Base-by-base conservation (phyloP, 441 rosid species). In the Brassica hybrid region DNA sequence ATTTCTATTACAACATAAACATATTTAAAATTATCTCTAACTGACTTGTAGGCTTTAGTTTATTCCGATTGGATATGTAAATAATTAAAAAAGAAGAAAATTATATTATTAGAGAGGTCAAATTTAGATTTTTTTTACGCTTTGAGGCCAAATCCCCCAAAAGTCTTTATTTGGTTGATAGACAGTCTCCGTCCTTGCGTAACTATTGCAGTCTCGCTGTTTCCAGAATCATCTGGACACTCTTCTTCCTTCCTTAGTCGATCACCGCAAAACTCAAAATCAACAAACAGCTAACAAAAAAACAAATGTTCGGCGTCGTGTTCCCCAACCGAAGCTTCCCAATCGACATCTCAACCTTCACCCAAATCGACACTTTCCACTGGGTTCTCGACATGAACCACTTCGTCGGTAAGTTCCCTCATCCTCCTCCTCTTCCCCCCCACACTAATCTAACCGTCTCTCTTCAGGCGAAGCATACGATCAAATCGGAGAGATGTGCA, bases 361-460 rank as follows among this genome's bases (percentile, higher is more conserved):
- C 89, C 71, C 99, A 95, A 83, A 91, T 95, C 83, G 98, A 90
- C 74, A 91, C 94, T 34, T 85, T 88, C 78, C 97, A 95, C 65
- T 95, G 98, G 99, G 76, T 95, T 21, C 98, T 95, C 67, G 98
- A 95, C 87, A 95, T 93, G 98, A 95, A 91, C 85, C 87, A 88
- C 66, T 93, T 94, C 83, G 98, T 95, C 21, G 98, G 97, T 90
- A 84, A 77, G 69, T 70, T 18, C 9, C 4, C 30, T 23, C 34
- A 1, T 43, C 54, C 0, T 9, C 64, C 52, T 9, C 61, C 13
- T 19, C 16, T 1, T 2, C 7, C 34, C 30, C 12, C 9, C 9
- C 11, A 36, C 11, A 34, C 11, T 1, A 69, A 18, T 7, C 14
- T n/a, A 14, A 14, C 6, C 34, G 1, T 4, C 6, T 5, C 50